Evolutionary conservation across 352 stramenopile species (phyloP).

Genomic region (Globisporangium perplexum): DNA sequence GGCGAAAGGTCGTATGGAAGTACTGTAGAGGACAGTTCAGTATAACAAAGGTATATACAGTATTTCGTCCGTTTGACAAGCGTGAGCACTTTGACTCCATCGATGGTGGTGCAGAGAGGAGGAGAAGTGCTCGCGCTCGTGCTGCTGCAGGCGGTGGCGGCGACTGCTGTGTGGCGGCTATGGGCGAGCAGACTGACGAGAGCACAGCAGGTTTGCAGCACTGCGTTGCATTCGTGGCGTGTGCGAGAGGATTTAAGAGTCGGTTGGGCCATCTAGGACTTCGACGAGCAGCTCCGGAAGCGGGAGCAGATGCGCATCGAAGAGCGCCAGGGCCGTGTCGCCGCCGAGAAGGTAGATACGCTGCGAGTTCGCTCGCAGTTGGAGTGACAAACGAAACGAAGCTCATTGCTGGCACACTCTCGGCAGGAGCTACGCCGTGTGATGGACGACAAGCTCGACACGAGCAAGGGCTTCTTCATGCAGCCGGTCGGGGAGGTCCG

Average conservation of each 20-base stretch:
- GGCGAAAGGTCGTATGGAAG: not conserved
- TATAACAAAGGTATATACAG: too few relatives aligned
- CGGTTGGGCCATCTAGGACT: constrained; percentile 12
- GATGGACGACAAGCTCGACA: constrained; percentile 75
- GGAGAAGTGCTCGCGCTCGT: constrained; percentile 7
- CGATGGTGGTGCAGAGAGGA: too few relatives aligned
- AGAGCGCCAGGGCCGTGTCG: constrained; percentile 55
- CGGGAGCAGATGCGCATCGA: constrained; percentile 52
- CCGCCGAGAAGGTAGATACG: constrained; percentile 73
- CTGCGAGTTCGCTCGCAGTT: too few relatives aligned
- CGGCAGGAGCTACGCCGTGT: constrained; percentile 56
- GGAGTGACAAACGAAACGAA: too few relatives aligned
- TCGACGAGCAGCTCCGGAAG: constrained; percentile 32
- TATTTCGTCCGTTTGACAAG: too few relatives aligned
- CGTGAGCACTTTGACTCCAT: too few relatives aligned
- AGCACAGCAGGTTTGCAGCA: not conserved
- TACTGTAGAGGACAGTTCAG: not conserved
- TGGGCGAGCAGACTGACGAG: not conserved
- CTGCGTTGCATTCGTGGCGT: not conserved
- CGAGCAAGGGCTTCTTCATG: constrained; percentile 66
- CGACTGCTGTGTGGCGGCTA: not conserved
- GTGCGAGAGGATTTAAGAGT: not conserved
- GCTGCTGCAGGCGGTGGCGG: constrained; percentile 8
- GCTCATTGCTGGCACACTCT: not conserved
- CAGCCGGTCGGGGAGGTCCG: constrained; percentile 67